These are phyloP conservation scores for Persicaria tinctoria DNA, from an alignment of 148 eudicot genomes.

Conservation along the genomic window DNA sequence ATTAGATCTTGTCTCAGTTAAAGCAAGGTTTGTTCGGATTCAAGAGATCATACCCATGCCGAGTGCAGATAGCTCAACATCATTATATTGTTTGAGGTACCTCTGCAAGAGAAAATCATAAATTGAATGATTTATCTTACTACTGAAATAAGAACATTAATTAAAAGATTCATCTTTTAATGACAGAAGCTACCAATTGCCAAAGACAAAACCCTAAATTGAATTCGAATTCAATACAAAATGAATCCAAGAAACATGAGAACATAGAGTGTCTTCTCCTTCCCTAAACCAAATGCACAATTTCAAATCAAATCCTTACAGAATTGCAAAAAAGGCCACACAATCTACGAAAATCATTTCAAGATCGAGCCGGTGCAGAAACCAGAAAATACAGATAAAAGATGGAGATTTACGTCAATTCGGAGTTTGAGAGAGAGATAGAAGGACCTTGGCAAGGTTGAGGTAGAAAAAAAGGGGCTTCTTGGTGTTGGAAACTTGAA, in stretches of 20 bases:
- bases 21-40: not conserved
- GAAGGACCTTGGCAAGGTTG: conserved; percentile 23
- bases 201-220: too few species aligned
- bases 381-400: not conserved
- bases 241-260: not conserved
- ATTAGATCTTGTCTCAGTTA: too few species aligned
- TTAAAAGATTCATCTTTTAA: too few species aligned
- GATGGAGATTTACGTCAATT: not conserved
- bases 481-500: too few species aligned
- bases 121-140: too few species aligned
- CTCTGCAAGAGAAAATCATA: conserved; percentile 23
- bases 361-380: not conserved
- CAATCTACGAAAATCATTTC: not conserved
- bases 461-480: conserved; percentile 28
- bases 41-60: conserved; percentile 25
- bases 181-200: too few species aligned
- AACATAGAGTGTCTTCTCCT: not conserved
- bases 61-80: conserved; percentile 44
- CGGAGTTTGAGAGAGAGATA: not conserved
- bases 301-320: not conserved
- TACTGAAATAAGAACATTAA: too few species aligned
- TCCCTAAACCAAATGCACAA: not conserved
- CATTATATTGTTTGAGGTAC: conserved; percentile 36
- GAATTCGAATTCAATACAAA: not conserved
- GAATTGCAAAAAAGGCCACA: too few species aligned